phyloP scores from a whole-genome alignment of 345 rosid genomes.

The Mallotus nudiflorus region DNA sequence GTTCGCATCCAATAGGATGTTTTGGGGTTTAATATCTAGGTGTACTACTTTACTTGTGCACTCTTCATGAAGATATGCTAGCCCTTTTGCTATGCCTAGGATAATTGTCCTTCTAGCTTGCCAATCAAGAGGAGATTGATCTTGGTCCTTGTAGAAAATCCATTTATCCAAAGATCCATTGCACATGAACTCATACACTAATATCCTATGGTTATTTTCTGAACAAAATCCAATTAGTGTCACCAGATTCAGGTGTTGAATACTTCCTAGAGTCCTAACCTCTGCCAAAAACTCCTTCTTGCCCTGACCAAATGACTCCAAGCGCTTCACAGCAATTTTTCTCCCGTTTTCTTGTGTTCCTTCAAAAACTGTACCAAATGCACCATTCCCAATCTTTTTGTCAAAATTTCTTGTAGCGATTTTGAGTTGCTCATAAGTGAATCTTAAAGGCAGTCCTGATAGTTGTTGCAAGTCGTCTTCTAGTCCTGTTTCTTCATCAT shows the following conservation, averaged over 20 bases:
- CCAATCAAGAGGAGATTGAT: not conserved
- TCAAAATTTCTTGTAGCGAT: no score
- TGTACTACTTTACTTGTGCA: no score
- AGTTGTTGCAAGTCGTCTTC: not conserved
- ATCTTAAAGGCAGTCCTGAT: no score
- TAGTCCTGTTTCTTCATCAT: not conserved
- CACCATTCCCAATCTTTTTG: not conserved
- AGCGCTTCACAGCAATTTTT: no score
- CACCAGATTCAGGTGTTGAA: not conserved
- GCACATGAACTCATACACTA: not conserved
- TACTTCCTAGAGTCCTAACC: not conserved
- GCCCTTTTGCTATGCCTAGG: no score
- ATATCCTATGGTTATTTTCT: not conserved
- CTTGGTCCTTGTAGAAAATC: not conserved
- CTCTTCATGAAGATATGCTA: no score
- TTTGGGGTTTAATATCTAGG: no score
- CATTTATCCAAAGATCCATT: not conserved
- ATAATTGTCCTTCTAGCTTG: not conserved
- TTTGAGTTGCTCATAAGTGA: no score
- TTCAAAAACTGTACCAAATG: not conserved
- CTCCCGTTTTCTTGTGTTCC: no score
- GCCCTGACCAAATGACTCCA: no score
- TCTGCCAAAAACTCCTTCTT: no score
- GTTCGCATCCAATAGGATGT: conserved; percentile 8
- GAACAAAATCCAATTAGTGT: not conserved